These are phyloP conservation scores for Amanita jacksonii DNA, from an alignment of 768 basidiomycete species.

Conservation along the genomic window DNA sequence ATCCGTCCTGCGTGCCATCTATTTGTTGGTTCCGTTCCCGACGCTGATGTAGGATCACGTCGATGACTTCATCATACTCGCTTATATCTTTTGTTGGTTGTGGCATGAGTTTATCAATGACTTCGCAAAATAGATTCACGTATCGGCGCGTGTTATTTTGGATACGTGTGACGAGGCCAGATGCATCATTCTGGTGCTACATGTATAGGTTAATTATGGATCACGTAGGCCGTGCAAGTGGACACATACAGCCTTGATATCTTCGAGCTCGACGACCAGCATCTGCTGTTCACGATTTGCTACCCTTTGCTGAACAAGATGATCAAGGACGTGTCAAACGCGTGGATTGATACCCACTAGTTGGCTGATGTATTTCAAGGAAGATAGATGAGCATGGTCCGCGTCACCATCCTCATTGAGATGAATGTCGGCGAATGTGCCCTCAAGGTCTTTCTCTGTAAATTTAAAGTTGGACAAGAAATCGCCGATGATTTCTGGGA, in stretches of 20 bases:
- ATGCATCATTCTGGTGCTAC: conserved; percentile 60
- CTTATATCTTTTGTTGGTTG: conserved; percentile 83
- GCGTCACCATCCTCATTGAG: conserved; percentile 42
- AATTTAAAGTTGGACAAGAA: conserved; percentile 66
- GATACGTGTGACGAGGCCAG: conserved; percentile 75
- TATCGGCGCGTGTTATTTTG: conserved; percentile 85
- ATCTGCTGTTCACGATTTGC: conserved; percentile 91
- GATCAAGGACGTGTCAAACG: conserved; percentile 22
- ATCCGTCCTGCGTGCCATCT: conserved; percentile 64
- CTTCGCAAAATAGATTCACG: conserved; percentile 79
- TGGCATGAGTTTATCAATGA: conserved; percentile 86
- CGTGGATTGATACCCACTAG: conserved; percentile 44
- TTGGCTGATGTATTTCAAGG: conserved; percentile 74
- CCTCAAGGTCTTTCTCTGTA: conserved; percentile 55
- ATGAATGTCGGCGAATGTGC: conserved; percentile 61
- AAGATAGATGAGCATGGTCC: conserved; percentile 24
- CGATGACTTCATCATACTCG: conserved; percentile 89
- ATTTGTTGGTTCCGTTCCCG: conserved; percentile 79
- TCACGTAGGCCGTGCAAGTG: conserved; percentile 1
- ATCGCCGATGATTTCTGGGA: conserved; percentile 52
- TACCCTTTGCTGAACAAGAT: conserved; percentile 61
- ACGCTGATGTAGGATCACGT: conserved; percentile 92
- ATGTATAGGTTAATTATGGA: conserved; percentile 9
- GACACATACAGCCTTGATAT: conserved; percentile 58
- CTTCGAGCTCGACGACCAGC: conserved; percentile 83